phyloP scores from a whole-genome alignment of 2,329 filamentous ascomycete species.

The Colletotrichum tanaceti region DNA sequence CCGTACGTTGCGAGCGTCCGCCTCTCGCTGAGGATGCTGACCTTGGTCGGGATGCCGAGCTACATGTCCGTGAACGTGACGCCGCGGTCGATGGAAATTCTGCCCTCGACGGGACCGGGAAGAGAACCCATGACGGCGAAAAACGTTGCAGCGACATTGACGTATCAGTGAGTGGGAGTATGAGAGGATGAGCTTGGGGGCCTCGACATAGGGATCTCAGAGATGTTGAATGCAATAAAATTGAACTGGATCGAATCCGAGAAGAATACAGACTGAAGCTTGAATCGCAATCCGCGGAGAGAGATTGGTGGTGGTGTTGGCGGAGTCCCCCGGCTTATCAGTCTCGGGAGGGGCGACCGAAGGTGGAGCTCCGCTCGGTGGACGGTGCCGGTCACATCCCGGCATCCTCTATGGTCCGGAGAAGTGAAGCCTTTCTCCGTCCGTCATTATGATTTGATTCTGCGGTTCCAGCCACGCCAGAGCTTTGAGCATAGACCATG shows the following conservation, averaged over 20 bases:
- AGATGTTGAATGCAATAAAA: background rate
- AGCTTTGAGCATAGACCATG: background rate
- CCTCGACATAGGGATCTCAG: background rate
- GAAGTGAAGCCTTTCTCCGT: background rate
- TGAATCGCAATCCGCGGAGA: slow-evolving; percentile 9
- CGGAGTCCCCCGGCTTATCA: slow-evolving; percentile 28
- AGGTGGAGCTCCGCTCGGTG: slow-evolving; percentile 32
- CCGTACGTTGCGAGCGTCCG: slow-evolving; percentile 79
- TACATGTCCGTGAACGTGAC: slow-evolving; percentile 79
- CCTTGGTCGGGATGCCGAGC: slow-evolving; percentile 75
- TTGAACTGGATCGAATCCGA: slow-evolving; percentile 1
- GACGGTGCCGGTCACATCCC: background rate
- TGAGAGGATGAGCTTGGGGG: background rate
- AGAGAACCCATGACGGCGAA: slow-evolving; percentile 26
- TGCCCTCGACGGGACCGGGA: slow-evolving; percentile 34
- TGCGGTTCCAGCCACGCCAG: no score
- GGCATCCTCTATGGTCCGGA: background rate
- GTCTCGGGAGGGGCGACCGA: slow-evolving; percentile 34
- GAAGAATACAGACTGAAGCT: background rate
- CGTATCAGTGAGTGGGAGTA: background rate
- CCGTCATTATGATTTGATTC: background rate
- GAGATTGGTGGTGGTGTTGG: slow-evolving; percentile 1
- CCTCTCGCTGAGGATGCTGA: slow-evolving; percentile 76
- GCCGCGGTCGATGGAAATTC: slow-evolving; percentile 47
- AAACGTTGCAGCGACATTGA: no score